phyloP scores from a whole-genome alignment of 192 early-diverging fungal genomes.

The Coemansia sp. region DNA sequence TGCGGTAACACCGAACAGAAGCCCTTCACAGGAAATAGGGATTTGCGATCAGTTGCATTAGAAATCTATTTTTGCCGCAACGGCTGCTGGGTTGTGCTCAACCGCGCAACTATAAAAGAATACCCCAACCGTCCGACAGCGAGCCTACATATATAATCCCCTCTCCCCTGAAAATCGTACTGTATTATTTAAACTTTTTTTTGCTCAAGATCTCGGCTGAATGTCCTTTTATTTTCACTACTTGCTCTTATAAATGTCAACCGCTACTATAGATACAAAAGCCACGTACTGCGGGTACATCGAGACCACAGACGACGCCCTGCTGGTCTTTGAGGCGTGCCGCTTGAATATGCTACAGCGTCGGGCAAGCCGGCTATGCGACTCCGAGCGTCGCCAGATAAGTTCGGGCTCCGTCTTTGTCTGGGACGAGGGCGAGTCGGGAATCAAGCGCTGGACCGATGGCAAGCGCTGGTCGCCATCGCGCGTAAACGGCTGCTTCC shows the following conservation, averaged over 20 bases:
- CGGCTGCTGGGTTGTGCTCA: neutral
- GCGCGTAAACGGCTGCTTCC: slow-evolving; percentile 80
- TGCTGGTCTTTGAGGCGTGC: slow-evolving; percentile 89
- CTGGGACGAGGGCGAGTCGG: slow-evolving; percentile 88
- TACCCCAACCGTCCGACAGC: neutral
- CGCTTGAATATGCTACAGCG: slow-evolving; percentile 66
- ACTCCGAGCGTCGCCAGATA: slow-evolving; percentile 77
- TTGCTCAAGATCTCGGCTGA: neutral
- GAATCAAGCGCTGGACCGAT: slow-evolving; percentile 92
- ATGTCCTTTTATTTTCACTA: neutral
- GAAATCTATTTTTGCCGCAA: neutral
- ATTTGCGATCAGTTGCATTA: slow-evolving; percentile 6
- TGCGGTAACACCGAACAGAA: neutral
- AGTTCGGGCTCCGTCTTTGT: slow-evolving; percentile 80
- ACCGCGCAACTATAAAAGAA: neutral
- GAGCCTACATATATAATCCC: no score
- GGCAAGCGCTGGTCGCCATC: slow-evolving; percentile 87
- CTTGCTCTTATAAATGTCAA: neutral
- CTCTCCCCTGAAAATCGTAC: neutral
- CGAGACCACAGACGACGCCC: slow-evolving; percentile 83
- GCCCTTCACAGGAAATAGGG: neutral
- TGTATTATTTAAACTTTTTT: neutral
- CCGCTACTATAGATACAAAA: neutral
- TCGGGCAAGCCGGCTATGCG: slow-evolving; percentile 73
- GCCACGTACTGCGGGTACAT: slow-evolving; percentile 75